A percentile compares a stretch with the other conserved stretches of the same genome.
Conservation (phyloP, 176 grass and related monocot species). For the Zizania latifolia region DNA sequence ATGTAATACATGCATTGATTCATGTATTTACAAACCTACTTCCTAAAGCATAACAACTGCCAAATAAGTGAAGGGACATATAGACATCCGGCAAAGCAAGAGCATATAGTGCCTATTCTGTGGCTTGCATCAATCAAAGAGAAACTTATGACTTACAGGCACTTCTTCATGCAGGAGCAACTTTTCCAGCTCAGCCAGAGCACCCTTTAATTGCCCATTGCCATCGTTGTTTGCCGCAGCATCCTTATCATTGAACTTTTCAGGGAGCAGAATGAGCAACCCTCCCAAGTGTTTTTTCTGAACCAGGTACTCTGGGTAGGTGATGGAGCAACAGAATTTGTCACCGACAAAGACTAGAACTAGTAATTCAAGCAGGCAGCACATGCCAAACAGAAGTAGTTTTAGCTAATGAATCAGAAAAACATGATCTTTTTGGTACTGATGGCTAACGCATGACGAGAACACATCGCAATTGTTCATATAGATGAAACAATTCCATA, state of each 20-base stretch:
- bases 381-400: not conserved
- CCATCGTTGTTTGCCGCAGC: constrained; percentile 14
- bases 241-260: constrained; percentile 40
- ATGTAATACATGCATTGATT: no score
- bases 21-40: not conserved
- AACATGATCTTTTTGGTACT: not conserved
- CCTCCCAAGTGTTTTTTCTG: constrained; percentile 74
- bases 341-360: not conserved
- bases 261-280: constrained; percentile 79
- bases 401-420: not conserved
- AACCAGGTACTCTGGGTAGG: constrained; percentile 66
- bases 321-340: not conserved
- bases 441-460: not conserved
- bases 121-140: not conserved
- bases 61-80: not conserved
- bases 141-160: constrained; percentile 46
- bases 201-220: constrained; percentile 36
- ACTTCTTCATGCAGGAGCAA: constrained; percentile 67
- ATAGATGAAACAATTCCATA: not conserved
- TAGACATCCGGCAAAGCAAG: not conserved
- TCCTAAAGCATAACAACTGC: not conserved
- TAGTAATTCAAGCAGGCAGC: not conserved
- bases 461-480: not conserved
- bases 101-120: not conserved
- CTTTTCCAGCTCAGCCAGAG: constrained; percentile 65